Percentiles rank a stretch among this genome's conserved stretches.
Conservation (phyloP, 2,329 filamentous ascomycete genomes). For the Epichloe gansuensis region DNA sequence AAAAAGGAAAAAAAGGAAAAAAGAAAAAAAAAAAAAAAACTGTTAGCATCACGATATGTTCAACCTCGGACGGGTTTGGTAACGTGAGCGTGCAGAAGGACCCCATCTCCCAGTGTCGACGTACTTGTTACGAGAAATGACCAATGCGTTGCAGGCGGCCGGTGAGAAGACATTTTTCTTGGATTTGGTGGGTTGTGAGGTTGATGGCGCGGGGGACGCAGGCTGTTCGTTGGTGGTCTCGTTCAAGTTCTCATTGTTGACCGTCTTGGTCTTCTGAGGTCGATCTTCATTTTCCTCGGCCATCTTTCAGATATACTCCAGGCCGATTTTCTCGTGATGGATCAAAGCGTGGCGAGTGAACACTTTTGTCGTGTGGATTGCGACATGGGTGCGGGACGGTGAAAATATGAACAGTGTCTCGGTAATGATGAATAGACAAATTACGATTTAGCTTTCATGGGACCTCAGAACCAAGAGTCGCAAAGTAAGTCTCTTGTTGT, state of each 20-base stretch:
- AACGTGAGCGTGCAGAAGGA: too few relatives aligned
- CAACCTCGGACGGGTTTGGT: too few relatives aligned
- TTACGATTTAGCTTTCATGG: too few relatives aligned
- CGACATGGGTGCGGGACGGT: background rate
- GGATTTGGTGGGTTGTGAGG: background rate
- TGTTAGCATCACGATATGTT: background rate
- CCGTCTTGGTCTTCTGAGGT: background rate
- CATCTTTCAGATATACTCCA: background rate
- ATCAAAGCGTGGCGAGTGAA: background rate
- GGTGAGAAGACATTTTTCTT: background rate
- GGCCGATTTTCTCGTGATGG: background rate
- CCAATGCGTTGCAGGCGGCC: background rate
- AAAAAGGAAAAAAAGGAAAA: too few relatives aligned
- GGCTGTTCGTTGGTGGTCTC: background rate
- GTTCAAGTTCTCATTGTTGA: background rate
- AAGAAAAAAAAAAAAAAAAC: background rate
- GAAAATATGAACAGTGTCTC: background rate
- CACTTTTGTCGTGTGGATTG: background rate
- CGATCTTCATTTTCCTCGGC: background rate
- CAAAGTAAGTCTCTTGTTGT: background rate
- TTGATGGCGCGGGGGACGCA: background rate
- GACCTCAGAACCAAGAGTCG: too few relatives aligned
- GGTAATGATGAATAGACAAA: background rate
- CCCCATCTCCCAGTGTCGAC: background rate
- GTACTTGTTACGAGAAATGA: background rate